Evolutionary conservation across 2,329 filamentous ascomycete genomes (phyloP), one percentile per base, ranked within the genome.

Genomic region (Neonectria coccinea): DNA sequence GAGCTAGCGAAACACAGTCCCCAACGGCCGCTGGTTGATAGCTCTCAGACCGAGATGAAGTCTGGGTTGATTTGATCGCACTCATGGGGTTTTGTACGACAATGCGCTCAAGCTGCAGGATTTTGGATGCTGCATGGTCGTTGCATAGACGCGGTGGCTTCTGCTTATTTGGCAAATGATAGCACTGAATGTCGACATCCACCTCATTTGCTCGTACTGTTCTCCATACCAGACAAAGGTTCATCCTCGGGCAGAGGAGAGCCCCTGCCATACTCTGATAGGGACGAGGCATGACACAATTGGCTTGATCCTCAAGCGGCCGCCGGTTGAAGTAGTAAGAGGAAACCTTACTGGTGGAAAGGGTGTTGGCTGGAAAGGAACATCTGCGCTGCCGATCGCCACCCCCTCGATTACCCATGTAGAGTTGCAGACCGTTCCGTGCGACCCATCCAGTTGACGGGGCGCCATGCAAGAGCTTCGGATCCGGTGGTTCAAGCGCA

Each of bases 291-390:
- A 50, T 59, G 51, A 44, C 61, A 59, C 54, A 39, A 59, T 14
- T 59, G 61, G 58, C 50, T 59, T 45, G 27, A 56, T 47, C 27
- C 22, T 36, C 42, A 31, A 52, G 56, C 56, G 61, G 61, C 61
- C 56, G 61, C 61, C 55, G 48, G 55, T 51, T 59, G 61, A 64
- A 53, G 44, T 50, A 18, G 36, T 51, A 41, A 42, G 48, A 42
- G 42, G 31, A 33, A 41, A 44, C 22, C 42, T 54, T 18, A 64
- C 61, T 64, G 61, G 61, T 64, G 61, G 61, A 59, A 54, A 42
- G 16, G 10, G 31, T 7, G 16, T 10, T 18, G 25, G 11, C 44
- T 12, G 31, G 25, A 59, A 59, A 27, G 44, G 51, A 44, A 50
- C 54, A 55, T 36, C 41, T 36, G 25, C 20, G 22, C 18, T 25